Percentiles rank a stretch among this genome's conserved stretches.
Conservation (phyloP, 139 green algal genomes). For the Mesostigma viride region DNA sequence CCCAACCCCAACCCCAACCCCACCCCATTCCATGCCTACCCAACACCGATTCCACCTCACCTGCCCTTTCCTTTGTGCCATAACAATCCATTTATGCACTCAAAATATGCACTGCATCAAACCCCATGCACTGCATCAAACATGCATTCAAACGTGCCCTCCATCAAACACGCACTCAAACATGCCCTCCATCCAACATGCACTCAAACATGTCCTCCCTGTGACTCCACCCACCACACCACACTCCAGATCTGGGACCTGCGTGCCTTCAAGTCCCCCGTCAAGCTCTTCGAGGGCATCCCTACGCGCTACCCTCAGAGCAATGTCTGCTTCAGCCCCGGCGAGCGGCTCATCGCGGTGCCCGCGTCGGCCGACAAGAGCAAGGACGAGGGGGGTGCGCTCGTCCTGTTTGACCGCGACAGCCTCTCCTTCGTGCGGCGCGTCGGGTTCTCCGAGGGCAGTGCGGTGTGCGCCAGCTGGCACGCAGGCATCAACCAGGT, state of each 20-base stretch:
- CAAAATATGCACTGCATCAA: too few relatives aligned
- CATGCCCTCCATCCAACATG: not conserved
- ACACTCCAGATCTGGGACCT: slow-evolving; percentile 48
- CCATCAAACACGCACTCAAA: not conserved
- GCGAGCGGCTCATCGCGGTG: slow-evolving; percentile 65
- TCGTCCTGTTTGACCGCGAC: slow-evolving; percentile 40
- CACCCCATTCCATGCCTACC: too few relatives aligned
- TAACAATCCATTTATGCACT: too few relatives aligned
- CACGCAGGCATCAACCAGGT: slow-evolving; percentile 89
- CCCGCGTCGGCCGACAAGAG: slow-evolving; percentile 35
- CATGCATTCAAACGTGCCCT: not conserved
- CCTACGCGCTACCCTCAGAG: slow-evolving; percentile 35
- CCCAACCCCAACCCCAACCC: too few relatives aligned
- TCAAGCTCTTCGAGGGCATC: slow-evolving; percentile 49
- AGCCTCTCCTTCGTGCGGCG: slow-evolving; percentile 41
- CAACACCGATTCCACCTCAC: too few relatives aligned
- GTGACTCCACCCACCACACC: not conserved
- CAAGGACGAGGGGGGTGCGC: slow-evolving; percentile 9
- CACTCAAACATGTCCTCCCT: too few relatives aligned
- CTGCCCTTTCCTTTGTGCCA: too few relatives aligned
- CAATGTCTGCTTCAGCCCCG: slow-evolving; percentile 64
- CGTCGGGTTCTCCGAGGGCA: slow-evolving; percentile 47
- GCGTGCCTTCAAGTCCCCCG: slow-evolving; percentile 60
- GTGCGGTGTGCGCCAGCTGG: slow-evolving; percentile 50
- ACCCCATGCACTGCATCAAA: too few relatives aligned